Evolutionary conservation across 2,329 filamentous ascomycete genomes (phyloP).

Genomic region (Ophiostoma ulmi): DNA sequence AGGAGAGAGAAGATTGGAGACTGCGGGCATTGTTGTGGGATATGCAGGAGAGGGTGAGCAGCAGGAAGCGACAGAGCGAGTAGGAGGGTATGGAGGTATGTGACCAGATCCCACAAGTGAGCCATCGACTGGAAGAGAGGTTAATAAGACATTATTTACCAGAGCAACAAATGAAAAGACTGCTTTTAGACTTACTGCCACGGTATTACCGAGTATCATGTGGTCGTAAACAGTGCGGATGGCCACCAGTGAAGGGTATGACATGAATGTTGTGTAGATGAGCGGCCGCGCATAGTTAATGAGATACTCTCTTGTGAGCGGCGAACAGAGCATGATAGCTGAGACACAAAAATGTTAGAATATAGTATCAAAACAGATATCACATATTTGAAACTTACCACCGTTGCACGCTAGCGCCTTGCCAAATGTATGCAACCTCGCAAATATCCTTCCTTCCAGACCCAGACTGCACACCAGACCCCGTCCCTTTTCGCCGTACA

Average conservation of each 20-base stretch:
- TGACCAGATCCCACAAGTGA: background rate
- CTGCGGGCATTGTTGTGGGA: background rate
- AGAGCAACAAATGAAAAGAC: too few relatives aligned
- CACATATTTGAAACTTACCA: background rate
- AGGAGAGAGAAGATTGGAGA: conserved; percentile 32
- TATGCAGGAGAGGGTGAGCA: background rate
- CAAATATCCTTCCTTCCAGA: background rate
- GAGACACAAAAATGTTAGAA: background rate
- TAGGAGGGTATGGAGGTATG: background rate
- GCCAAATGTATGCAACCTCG: background rate
- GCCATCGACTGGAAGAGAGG: background rate
- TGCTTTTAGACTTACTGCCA: conserved; percentile 32
- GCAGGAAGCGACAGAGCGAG: background rate
- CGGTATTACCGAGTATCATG: conserved; percentile 49
- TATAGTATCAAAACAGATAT: background rate
- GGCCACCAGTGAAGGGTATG: conserved; percentile 54
- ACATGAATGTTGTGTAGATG: conserved; percentile 69
- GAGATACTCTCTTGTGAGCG: conserved; percentile 36
- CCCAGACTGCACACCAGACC: conserved; percentile 12
- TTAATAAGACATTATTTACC: background rate
- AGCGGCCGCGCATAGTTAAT: conserved; percentile 71
- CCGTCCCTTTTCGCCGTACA: conserved; percentile 13
- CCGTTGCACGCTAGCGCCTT: background rate
- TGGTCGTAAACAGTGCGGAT: conserved; percentile 55
- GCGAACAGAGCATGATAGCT: conserved; percentile 57